Evolutionary conservation across 1,284 basidiomycete species (phyloP).

Genomic region (Puccinia triticina): DNA sequence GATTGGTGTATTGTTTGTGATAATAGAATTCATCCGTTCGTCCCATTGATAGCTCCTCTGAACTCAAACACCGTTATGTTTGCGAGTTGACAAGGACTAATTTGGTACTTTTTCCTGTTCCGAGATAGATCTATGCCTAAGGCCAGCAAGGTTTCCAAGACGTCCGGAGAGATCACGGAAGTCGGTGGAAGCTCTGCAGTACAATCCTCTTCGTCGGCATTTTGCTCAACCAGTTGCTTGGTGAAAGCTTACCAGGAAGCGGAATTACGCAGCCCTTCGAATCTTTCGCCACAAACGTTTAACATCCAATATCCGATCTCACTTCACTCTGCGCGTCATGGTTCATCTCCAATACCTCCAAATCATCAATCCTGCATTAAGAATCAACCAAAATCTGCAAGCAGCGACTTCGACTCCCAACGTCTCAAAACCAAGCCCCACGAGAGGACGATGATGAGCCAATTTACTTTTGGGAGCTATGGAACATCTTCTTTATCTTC

Average conservation of each 20-base stretch:
- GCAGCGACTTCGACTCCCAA: background rate
- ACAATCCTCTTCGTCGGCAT: background rate
- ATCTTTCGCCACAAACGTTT: background rate
- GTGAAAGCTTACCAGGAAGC: background rate
- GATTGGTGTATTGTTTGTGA: conserved; percentile 8
- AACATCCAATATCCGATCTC: background rate
- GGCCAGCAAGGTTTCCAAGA: background rate
- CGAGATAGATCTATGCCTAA: background rate
- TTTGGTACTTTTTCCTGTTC: background rate
- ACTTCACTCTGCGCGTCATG: background rate
- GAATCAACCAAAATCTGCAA: background rate
- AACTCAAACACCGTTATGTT: background rate
- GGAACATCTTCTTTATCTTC: background rate
- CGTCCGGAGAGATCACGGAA: background rate
- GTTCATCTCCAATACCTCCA: background rate
- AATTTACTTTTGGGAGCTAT: conserved; percentile 13
- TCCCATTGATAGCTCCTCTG: background rate
- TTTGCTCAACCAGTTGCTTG: background rate
- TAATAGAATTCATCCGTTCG: background rate
- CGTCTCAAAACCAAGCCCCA: background rate
- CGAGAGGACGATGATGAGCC: background rate
- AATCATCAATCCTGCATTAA: background rate
- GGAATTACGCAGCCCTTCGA: background rate
- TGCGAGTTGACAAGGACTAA: background rate
- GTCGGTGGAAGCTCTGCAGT: background rate